Conservation (phyloP, 805 yeast genomes). For the Jamesozyma gamospora region DNA sequence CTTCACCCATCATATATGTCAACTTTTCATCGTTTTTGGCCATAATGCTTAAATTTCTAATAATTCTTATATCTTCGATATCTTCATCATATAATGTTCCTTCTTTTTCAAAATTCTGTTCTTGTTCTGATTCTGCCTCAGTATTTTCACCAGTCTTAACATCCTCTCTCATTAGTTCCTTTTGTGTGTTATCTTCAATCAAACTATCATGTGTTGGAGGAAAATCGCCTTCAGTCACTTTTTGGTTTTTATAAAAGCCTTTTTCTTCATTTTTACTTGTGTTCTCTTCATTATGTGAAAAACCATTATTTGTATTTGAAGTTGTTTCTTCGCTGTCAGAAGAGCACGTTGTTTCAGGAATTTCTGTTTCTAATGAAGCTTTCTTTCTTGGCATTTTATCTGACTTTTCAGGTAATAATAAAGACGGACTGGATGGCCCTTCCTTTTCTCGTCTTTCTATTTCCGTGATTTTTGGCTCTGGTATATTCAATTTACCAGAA, state of each 20-base stretch:
- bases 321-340: too few relatives aligned
- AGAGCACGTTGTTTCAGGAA: too few relatives aligned
- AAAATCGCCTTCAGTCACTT: too few relatives aligned
- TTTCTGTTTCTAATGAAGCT: conserved; percentile 3
- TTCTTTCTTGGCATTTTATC: conserved; percentile 24
- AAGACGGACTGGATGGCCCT: conserved; percentile 28
- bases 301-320: too few relatives aligned
- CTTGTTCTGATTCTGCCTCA: too few relatives aligned
- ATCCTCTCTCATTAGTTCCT: too few relatives aligned
- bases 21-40: background rate
- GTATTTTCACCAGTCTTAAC: too few relatives aligned
- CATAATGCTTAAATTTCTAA: background rate
- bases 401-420: conserved; percentile 19
- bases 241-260: background rate
- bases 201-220: too few relatives aligned
- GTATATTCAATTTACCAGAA: conserved; percentile 32
- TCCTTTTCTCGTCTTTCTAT: conserved; percentile 28
- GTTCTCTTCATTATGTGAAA: background rate
- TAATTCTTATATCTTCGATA: background rate
- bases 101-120: too few relatives aligned
- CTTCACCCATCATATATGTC: background rate
- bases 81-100: background rate
- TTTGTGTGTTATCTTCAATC: too few relatives aligned
- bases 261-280: background rate
- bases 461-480: conserved; percentile 32